Conservation (phyloP, 2,329 filamentous ascomycete species). For the Cladosporium halotolerans region DNA sequence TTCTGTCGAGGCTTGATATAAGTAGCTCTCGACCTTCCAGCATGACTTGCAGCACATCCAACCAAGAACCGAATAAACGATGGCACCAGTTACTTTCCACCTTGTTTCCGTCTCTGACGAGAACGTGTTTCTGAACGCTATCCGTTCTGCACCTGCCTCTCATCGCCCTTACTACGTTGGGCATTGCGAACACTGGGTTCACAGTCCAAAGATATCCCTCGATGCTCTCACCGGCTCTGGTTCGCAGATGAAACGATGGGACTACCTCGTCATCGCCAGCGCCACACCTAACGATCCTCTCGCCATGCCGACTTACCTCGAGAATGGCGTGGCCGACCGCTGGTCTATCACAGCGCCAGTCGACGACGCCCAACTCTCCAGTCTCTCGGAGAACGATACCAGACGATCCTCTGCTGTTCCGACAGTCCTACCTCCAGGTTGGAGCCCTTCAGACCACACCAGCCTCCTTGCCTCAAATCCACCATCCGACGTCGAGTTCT, state of each 20-base stretch:
- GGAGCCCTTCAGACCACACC: constrained; percentile 14
- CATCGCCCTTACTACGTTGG: constrained; percentile 16
- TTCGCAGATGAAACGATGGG: constrained; percentile 13
- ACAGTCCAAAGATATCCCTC: constrained; percentile 14
- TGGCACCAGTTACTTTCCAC: constrained; percentile 21
- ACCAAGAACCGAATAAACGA: neutral
- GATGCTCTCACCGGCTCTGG: constrained; percentile 15
- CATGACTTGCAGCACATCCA: neutral
- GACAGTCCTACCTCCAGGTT: constrained; percentile 16
- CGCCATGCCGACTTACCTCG: constrained; percentile 1
- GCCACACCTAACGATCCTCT: neutral
- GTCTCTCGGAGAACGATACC: neutral
- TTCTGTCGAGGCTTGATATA: neutral
- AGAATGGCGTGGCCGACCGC: neutral
- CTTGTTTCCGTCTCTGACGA: constrained; percentile 10
- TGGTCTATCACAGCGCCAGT: constrained; percentile 18
- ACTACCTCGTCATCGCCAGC: constrained; percentile 15
- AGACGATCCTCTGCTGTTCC: neutral
- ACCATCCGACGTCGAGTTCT: constrained; percentile 17
- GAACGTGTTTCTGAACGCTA: constrained; percentile 8
- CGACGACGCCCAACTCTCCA: constrained; percentile 11
- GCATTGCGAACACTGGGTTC: constrained; percentile 20
- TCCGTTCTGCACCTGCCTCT: neutral
- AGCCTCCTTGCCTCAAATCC: constrained; percentile 16
- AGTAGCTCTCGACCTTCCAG: neutral